Conservation (phyloP, 495 filamentous ascomycete genomes). For the Aspergillus indologenus region DNA sequence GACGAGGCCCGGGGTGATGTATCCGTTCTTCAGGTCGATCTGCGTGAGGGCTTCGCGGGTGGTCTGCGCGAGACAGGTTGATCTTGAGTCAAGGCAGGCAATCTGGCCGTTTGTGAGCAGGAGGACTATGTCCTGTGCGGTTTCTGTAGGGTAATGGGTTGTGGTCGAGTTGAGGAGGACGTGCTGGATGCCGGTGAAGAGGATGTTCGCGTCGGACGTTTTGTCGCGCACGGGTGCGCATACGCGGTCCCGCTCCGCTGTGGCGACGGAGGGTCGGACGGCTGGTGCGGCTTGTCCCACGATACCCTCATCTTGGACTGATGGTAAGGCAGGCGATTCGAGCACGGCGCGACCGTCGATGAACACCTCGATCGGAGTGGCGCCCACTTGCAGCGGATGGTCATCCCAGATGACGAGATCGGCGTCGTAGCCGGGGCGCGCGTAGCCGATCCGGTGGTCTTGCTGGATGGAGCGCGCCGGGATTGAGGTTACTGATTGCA, state of each 20-base stretch:
- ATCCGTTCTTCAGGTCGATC: slow-evolving; percentile 51
- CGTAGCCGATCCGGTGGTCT: slow-evolving; percentile 57
- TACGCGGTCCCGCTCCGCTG: not conserved
- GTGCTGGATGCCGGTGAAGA: slow-evolving; percentile 5
- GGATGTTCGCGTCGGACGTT: not conserved
- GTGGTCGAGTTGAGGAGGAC: not conserved
- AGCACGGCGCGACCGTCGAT: slow-evolving; percentile 49
- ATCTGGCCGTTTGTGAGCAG: not conserved
- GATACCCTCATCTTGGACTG: not conserved
- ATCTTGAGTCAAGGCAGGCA: not conserved
- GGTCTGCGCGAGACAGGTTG: not conserved
- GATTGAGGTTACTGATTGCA: slow-evolving; percentile 59
- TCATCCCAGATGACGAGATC: slow-evolving; percentile 66
- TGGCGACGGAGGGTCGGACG: not conserved
- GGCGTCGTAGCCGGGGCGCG: slow-evolving; percentile 60
- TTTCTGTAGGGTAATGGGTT: not conserved
- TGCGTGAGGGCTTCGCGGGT: slow-evolving; percentile 25
- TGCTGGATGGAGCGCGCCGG: slow-evolving; percentile 59
- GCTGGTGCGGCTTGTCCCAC: not conserved
- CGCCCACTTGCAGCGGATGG: slow-evolving; percentile 59
- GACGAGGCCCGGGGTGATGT: slow-evolving; percentile 54
- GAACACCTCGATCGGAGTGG: slow-evolving; percentile 60
- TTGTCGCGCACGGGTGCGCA: not conserved
- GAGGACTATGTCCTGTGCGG: not conserved
- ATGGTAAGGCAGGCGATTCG: not conserved